Base-by-base conservation (phyloP, 2,329 filamentous ascomycete genomes). In the Hirsutella rhossiliensis region DNA sequence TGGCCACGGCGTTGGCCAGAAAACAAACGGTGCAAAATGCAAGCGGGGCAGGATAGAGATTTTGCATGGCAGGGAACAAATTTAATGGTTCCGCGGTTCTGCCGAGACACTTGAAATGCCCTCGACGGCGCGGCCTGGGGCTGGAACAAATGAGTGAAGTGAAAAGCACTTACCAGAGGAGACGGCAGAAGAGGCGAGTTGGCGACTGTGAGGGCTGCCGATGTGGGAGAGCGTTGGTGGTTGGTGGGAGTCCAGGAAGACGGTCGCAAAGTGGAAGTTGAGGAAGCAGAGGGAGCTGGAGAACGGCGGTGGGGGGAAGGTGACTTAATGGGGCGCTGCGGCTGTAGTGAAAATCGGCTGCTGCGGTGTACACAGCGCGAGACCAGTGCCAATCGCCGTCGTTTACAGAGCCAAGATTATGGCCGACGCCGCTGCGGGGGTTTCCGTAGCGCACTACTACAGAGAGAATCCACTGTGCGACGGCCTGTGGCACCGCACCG, bases 11-110 rank as follows among this genome's bases (percentile, higher is more conserved):
- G n/a, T 32, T 13, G 31, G 31, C n/a, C 18, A 11, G 15, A 37
- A n/a, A 37, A 9, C 34, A 18, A 37, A 37, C 15, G 9, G 31
- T 34, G 31, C 34, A 15, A 36, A 36, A 32, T 12, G 31, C 34
- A 37, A 18, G 34, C 34, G 44, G 41, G 15, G 18, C 32, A 29
- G 17, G 38, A 38, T 44, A 40, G 43, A 40, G 43, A 44, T 41
- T 44, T 44, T 40, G 19, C 31, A 36, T 30, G 19, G 43, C 43
- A 38, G 43, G 42, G 20, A 15, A 19, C 15, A 17, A 7, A 23
- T 23, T 4, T 23, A 7, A 11, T n/a, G n/a, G 34, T 19, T 37
- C 18, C 9, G 34, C 7, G 2, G 34, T 17, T 15, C 15, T 17
- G n/a, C 34, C 34, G 34, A 11, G n/a, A 37, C 34, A 11, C n/a